Base-by-base conservation (phyloP, 495 filamentous ascomycete species). In the Mytilinidion resinicola region DNA sequence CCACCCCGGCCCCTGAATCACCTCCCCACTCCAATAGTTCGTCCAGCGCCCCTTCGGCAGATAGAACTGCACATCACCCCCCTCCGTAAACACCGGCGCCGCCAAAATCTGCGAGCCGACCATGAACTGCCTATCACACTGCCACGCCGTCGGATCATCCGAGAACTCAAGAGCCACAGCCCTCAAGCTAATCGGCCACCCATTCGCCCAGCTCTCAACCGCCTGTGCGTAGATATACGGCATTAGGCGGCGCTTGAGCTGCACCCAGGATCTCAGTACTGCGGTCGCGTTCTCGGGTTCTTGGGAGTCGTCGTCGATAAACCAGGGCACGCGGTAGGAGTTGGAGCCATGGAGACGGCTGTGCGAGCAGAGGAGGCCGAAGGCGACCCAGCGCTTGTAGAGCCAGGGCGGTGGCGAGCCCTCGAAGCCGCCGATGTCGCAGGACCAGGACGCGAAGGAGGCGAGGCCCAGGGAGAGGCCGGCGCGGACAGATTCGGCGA, bases 351-450 rank as follows among this genome's bases (percentile, higher is more conserved):
- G 85, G 4, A 89, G 74, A 3, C 85, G 80, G 37, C 80, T 84
- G 67, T 88, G 85, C 0, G 80, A 81, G 61, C 82, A 87, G 12
- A 89, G 67, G 0, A 88, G 76, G 0, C 86, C 85, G 59, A 88
- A 87, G 4, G 85, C 84, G 7, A 88, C 84, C 85, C 85, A 89
- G 36, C 86, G 81, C 69, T 88, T 89, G 69, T 89, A 89, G 58
- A 88, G 80, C 67, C 82, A 82, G 0, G 85, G 80, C 6, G 79
- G 76, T 9, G 85, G 85, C 9, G 74, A 79, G 2, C 85, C 86
- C 63, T 88, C 85, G 64, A 88, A 89, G 14, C 85, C 85, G 37
- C 85, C 85, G 57, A 89, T 89, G 66, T 88, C 85, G 47, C 78
- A 78, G 20, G 78, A 80, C 83, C 84, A 87, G 73, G 86, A 88